Evolutionary conservation across 306 rosid species (phyloP), one percentile per base, ranked within the genome.

Genomic region (Trichosanthes truncata): DNA sequence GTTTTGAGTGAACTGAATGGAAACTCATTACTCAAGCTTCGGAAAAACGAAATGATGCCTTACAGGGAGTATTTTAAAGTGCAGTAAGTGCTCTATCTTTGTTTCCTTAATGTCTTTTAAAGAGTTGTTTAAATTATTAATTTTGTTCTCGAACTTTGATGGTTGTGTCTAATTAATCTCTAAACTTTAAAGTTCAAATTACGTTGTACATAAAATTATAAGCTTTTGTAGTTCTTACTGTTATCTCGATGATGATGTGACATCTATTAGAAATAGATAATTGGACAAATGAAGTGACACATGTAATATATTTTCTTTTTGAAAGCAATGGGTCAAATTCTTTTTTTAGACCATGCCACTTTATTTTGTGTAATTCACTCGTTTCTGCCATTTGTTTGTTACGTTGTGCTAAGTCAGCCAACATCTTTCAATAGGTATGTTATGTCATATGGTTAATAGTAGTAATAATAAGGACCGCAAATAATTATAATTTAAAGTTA

Each of bases 11-110:
- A 80, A 6, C 78, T 94, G 84, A 41, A 91, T 77, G 95, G 90
- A 49, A 91, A 86, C 79, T 92, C 98, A 5, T 60, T 9, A 76
- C 67, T 92, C 48, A 38, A 2, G 29, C 78, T 89, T 12, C 80
- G 79, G 72, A 63, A 66, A 66, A 96, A 92, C 46, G 82, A 45
- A 79, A 56, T 46, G 43, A 83, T 82, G 52, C 71, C 95, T 0
- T 94, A 94, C 91, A 91, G 84, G 84, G 80, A 87, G 20, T 86
- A 91, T 85, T 91, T 7, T 55, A 26, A 74, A 80, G 41, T 49
- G 29, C 52, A 62, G 97, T 91, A 88, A 76, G 90, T 83, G 26
- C 56, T 85, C 78, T n/a, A 63, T 4, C 18, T 29, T 59, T 26
- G 25, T 57, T 43, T 60, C 31, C 33, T 40, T 59, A 3, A 10